Conservation (phyloP, 257 asterid species). For the Rehmannia glutinosa region DNA sequence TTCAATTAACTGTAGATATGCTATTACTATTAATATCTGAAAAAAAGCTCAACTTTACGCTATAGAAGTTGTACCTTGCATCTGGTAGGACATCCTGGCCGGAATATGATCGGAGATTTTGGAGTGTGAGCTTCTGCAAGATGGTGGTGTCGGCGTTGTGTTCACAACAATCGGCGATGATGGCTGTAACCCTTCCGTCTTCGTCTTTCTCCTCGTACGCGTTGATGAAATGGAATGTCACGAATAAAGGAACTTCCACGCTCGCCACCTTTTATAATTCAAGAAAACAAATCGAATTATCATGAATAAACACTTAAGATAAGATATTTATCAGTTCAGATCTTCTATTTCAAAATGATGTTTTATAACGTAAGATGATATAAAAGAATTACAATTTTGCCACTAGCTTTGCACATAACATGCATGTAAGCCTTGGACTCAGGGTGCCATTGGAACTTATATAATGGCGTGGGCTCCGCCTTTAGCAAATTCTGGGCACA, state of each 20-base stretch:
- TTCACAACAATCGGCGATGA: slow-evolving; percentile 90
- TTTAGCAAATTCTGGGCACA: slow-evolving; percentile 74
- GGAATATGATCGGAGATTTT: slow-evolving; percentile 57
- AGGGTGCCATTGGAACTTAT: slow-evolving; percentile 91
- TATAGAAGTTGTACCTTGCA: slow-evolving; percentile 50
- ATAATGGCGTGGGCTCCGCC: slow-evolving; percentile 96
- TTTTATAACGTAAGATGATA: too few species aligned
- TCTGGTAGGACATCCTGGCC: slow-evolving; percentile 79
- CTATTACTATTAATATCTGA: too few species aligned
- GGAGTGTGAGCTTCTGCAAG: slow-evolving; percentile 62
- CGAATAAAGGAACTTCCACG: slow-evolving; percentile 85
- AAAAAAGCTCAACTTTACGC: background rate
- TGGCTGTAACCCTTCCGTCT: slow-evolving; percentile 70
- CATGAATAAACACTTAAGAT: too few species aligned
- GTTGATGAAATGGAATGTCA: slow-evolving; percentile 89
- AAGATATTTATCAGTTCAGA: too few species aligned
- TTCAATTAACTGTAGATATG: too few species aligned
- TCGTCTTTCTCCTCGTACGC: slow-evolving; percentile 94
- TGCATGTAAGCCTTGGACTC: slow-evolving; percentile 77
- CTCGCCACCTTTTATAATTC: slow-evolving; percentile 65
- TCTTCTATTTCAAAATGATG: too few species aligned
- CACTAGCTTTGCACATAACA: slow-evolving; percentile 80
- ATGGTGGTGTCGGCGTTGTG: slow-evolving; percentile 82
- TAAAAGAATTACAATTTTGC: slow-evolving; percentile 55
- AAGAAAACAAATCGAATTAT: background rate